Evolutionary conservation across 176 grass and related monocot genomes (phyloP).

Genomic region (Cocos nucifera): DNA sequence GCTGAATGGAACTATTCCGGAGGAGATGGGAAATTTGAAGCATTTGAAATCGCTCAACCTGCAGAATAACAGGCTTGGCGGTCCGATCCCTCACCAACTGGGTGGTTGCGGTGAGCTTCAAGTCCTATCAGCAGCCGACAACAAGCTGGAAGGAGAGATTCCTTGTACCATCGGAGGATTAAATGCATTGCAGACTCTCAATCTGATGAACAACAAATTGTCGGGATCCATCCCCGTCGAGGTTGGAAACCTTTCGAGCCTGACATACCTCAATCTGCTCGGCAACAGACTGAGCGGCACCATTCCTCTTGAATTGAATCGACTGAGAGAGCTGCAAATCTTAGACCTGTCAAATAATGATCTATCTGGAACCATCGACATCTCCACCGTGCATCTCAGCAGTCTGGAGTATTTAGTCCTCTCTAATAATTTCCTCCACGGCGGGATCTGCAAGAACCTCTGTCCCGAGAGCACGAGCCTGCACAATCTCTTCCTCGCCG

Average conservation of each 20-base stretch:
- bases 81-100: conserved; percentile 49
- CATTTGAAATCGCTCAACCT: conserved; percentile 39
- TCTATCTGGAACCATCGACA: conserved; percentile 42
- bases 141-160: conserved; percentile 43
- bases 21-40: conserved; percentile 49
- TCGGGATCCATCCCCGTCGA: conserved; percentile 39
- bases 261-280: conserved; percentile 75
- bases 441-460: conserved; percentile 37
- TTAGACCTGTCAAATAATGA: conserved; percentile 72
- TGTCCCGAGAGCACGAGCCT: conserved; percentile 43
- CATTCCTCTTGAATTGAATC: conserved; percentile 58
- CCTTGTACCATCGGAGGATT: conserved; percentile 47
- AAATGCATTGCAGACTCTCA: conserved; percentile 48
- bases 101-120: conserved; percentile 30
- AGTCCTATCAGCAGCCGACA: conserved; percentile 43
- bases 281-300: conserved; percentile 55
- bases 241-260: conserved; percentile 34
- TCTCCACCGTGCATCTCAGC: conserved; percentile 45
- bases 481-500: conserved; percentile 49
- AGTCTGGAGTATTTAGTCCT: conserved; percentile 65
- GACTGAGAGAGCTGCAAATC: conserved; percentile 46
- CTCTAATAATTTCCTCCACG: conserved; percentile 53
- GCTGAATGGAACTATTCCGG: conserved; percentile 54
- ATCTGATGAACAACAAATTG: conserved; percentile 53
- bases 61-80: conserved; percentile 58